Evolutionary conservation across 2,329 filamentous ascomycete species (phyloP), one percentile per base, ranked within the genome.

Genomic region (Chaetomiaceae sp.): DNA sequence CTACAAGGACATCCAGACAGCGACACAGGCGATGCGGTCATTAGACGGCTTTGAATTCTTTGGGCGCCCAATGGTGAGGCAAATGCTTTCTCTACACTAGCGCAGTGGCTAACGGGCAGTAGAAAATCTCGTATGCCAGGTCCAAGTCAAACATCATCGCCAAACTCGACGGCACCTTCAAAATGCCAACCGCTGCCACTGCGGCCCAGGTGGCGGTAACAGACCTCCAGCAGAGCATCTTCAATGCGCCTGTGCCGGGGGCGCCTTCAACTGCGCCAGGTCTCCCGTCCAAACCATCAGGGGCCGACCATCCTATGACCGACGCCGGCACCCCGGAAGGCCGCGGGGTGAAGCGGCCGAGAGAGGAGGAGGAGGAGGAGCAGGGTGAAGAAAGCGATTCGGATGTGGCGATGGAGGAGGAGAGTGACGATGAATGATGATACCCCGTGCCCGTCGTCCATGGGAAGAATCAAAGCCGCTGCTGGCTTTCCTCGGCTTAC

Each of bases 71-170:
- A 84, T 99, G 77, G 92, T 96, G 69, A 58, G 86, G 4, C 8
- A 14, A 6, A n/a, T 23, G 6, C 23, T 23, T 14, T 32, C 29
- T 7, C 14, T 29, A 9, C 3, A 5, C 10, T 13, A 13, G 23
- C 14, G 5, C 25, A 14, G 4, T 34, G 42, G 40, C 56, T 62
- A 58, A 62, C 46, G 3, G 3, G 18, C 2, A 11, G 16, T 55
- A 97, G 92, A 88, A 85, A 81, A 90, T 99, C 62, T 78, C 86
- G 60, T 99, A 97, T 69, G 90, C 89, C 53, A 96, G 91, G 70
- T 84, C 85, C 53, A 92, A 92, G 67, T 96, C 91, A 3, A 80
- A 96, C 68, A 86, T 87, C 21, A 83, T 99, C 57, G 84, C 90
- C 30, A 96, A 95, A 70, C 83, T 99, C 48, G 91, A 96, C 61